Conservation (phyloP, 371 early-diverging fungal genomes). For the Mucor velutinosus region DNA sequence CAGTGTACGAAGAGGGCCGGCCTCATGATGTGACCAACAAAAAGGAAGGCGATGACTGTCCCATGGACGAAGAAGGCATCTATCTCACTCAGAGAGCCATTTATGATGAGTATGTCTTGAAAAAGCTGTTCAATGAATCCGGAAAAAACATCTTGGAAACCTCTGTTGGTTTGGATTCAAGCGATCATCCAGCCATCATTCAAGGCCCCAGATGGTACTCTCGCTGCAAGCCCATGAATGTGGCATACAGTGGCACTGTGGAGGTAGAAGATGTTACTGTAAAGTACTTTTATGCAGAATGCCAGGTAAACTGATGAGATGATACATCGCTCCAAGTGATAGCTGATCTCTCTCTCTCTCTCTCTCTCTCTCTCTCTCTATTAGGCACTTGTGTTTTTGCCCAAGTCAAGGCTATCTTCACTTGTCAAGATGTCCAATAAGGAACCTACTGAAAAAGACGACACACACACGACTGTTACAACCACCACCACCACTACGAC, state of each 20-base stretch:
- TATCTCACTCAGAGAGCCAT: not conserved
- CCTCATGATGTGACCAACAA: not conserved
- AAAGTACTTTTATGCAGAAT: conserved; percentile 1
- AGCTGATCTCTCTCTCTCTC: too few species aligned
- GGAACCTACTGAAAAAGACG: not conserved
- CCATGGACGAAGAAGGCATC: conserved; percentile 15
- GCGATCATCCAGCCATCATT: not conserved
- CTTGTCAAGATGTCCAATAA: not conserved
- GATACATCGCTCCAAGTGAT: too few species aligned
- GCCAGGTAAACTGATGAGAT: not conserved
- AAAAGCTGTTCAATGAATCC: not conserved
- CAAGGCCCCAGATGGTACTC: conserved; percentile 9
- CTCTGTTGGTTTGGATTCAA: not conserved
- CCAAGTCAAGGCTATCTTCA: not conserved
- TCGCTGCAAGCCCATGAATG: not conserved
- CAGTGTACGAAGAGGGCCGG: not conserved
- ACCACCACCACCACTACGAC: not conserved
- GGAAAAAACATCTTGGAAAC: not conserved
- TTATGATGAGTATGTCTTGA: not conserved
- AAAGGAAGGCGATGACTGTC: not conserved
- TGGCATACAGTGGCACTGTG: not conserved
- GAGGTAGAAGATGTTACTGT: not conserved
- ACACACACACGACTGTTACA: not conserved
- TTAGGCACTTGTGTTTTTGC: not conserved
- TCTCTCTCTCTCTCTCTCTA: not conserved